Evolutionary conservation across 768 basidiomycete genomes (phyloP).

Genomic region (Cyathus striatus): DNA sequence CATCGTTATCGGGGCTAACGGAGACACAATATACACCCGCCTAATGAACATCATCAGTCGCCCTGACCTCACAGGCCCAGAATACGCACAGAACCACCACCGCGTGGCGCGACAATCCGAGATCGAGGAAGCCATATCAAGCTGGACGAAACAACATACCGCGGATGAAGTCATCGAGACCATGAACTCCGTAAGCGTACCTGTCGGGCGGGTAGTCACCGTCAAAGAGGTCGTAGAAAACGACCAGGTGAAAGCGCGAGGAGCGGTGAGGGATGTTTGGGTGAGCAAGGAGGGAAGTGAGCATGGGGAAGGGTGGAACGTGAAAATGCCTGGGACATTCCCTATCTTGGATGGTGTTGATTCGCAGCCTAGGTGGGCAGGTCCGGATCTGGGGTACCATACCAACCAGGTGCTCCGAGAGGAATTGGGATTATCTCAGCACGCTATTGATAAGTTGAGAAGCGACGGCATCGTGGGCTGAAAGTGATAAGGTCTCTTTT

Average conservation of each 20-base stretch:
- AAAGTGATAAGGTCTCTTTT: neutral
- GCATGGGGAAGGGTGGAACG: conserved; percentile 62
- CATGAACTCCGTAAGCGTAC: conserved; percentile 50
- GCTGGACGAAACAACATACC: conserved; percentile 47
- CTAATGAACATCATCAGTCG: conserved; percentile 60
- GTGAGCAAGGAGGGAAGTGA: conserved; percentile 30
- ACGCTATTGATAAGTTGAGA: conserved; percentile 33
- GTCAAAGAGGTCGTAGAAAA: conserved; percentile 60
- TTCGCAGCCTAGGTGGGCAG: conserved; percentile 59
- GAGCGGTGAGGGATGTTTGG: conserved; percentile 55
- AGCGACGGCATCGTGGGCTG: conserved; percentile 38
- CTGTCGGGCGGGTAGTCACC: conserved; percentile 57
- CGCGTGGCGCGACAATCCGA: conserved; percentile 59
- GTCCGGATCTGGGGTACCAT: conserved; percentile 60
- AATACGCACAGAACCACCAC: conserved; percentile 51
- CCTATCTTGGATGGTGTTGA: conserved; percentile 59
- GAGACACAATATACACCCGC: conserved; percentile 63
- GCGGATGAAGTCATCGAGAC: conserved; percentile 48
- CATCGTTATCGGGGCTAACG: conserved; percentile 70
- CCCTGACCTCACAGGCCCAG: conserved; percentile 51
- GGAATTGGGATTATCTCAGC: conserved; percentile 33
- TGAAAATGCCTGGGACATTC: conserved; percentile 65
- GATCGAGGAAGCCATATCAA: conserved; percentile 59
- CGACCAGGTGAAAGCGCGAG: conserved; percentile 51
- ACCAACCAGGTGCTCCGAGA: conserved; percentile 43